A percentile compares a stretch with the other conserved stretches of the same genome.
Conservation (phyloP, 768 basidiomycete genomes). For the Mycena rebaudengoi region DNA sequence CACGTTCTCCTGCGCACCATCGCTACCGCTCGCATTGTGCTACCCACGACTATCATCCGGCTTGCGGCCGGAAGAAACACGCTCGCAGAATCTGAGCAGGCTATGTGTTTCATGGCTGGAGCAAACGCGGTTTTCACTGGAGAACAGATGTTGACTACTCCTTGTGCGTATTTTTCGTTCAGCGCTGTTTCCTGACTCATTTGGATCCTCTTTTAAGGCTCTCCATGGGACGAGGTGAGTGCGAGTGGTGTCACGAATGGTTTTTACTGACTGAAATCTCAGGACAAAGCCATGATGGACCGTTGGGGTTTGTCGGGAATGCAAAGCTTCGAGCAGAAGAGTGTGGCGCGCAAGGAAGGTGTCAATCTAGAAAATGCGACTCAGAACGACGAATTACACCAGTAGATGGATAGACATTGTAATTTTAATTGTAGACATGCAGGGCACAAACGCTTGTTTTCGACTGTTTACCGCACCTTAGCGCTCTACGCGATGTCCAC, state of each 20-base stretch:
- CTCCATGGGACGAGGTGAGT: conserved; percentile 91
- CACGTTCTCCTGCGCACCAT: conserved; percentile 92
- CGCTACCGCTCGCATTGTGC: conserved; percentile 91
- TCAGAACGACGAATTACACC: conserved; percentile 10
- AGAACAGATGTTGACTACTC: conserved; percentile 96
- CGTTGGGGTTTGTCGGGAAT: conserved; percentile 95
- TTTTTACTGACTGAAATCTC: conserved; percentile 12
- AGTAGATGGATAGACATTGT: background rate
- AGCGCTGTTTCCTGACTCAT: conserved; percentile 16
- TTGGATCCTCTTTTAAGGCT: conserved; percentile 58
- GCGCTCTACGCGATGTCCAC: conserved; percentile 9
- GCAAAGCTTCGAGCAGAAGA: conserved; percentile 84
- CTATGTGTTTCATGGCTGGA: conserved; percentile 98
- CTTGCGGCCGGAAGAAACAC: conserved; percentile 94
- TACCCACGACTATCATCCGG: conserved; percentile 93
- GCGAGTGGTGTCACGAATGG: background rate
- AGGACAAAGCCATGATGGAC: conserved; percentile 94
- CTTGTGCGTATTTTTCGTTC: conserved; percentile 65
- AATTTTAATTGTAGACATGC: background rate
- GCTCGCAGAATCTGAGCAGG: conserved; percentile 90
- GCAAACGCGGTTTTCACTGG: conserved; percentile 99
- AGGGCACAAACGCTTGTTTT: background rate
- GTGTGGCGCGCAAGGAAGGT: conserved; percentile 64
- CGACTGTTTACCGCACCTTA: background rate
- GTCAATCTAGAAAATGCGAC: conserved; percentile 30